A percentile compares a stretch with the other conserved stretches of the same genome.
These are phyloP conservation scores for Spatholobus suberectus DNA, from an alignment of 306 rosid genomes.

Conservation along the genomic window DNA sequence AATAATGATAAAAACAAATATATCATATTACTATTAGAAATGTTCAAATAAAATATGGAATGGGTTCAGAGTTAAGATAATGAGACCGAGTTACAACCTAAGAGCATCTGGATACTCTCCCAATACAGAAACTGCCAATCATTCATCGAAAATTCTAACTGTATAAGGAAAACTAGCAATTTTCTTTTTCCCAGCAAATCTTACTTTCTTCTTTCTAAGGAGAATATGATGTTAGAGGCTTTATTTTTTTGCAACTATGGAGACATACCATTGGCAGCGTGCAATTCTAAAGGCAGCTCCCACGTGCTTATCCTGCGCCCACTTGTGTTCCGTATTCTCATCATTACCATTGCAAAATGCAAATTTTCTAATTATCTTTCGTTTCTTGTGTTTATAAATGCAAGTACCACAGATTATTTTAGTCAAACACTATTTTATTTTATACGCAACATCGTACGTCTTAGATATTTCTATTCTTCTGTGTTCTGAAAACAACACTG, in stretches of 20 bases:
- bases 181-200: conserved; percentile 22
- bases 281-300: conserved; percentile 71
- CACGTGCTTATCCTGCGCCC: conserved; percentile 96
- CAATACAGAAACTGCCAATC: conserved; percentile 52
- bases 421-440: conserved; percentile 70
- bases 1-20: no score
- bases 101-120: conserved; percentile 42
- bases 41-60: conserved; percentile 33
- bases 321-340: conserved; percentile 65
- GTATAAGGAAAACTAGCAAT: conserved; percentile 35
- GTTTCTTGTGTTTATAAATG: conserved; percentile 26
- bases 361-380: conserved; percentile 8
- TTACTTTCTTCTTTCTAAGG: conserved; percentile 37
- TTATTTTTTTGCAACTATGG: conserved; percentile 39
- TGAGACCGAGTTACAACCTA: conserved; percentile 30
- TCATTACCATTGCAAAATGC: conserved; percentile 60
- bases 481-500: no score
- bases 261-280: conserved; percentile 66
- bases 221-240: conserved; percentile 41
- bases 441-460: conserved; percentile 52
- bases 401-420: conserved; percentile 42
- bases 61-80: conserved; percentile 13
- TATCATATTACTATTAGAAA: conserved; percentile 1
- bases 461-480: not conserved
- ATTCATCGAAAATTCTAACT: conserved; percentile 46